These are phyloP conservation scores for Lactarius trivialis DNA, from an alignment of 768 basidiomycete species.

Conservation along the genomic window DNA sequence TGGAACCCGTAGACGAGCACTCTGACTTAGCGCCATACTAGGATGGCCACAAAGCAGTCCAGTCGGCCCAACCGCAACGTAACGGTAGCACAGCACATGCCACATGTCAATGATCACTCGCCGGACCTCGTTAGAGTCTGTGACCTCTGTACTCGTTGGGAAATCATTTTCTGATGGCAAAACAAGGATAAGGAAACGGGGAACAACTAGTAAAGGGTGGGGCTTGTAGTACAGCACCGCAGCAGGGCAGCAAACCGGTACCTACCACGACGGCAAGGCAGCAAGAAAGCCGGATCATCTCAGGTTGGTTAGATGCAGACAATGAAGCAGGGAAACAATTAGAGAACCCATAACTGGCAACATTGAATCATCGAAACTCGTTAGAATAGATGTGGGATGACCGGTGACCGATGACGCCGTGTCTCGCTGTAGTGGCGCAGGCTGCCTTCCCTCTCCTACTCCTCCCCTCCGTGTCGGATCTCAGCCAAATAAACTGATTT, in stretches of 20 bases:
- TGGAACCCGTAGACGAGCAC: not conserved
- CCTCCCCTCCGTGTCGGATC: not conserved
- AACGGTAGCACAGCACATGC: not conserved
- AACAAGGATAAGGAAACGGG: not conserved
- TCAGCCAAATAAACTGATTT: not conserved
- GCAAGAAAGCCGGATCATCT: not conserved
- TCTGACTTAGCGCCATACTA: not conserved
- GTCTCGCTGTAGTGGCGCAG: not conserved
- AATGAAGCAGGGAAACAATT: not conserved
- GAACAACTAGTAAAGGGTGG: not conserved
- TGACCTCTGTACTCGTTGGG: not conserved
- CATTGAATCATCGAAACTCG: not conserved
- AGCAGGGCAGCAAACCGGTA: not conserved
- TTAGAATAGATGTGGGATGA: not conserved
- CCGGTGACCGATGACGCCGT: not conserved
- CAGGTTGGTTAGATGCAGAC: not conserved
- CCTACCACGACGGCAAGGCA: not conserved
- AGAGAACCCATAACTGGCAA: not conserved
- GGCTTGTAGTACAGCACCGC: not conserved
- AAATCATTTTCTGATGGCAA: not conserved
- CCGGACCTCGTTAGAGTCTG: not conserved
- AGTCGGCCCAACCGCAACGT: not conserved
- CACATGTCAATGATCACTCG: not conserved
- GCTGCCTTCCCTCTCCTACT: not conserved
- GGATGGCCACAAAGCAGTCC: not conserved